Evolutionary conservation across 768 basidiomycete genomes (phyloP).

Genomic region (Boletus reticulatus): DNA sequence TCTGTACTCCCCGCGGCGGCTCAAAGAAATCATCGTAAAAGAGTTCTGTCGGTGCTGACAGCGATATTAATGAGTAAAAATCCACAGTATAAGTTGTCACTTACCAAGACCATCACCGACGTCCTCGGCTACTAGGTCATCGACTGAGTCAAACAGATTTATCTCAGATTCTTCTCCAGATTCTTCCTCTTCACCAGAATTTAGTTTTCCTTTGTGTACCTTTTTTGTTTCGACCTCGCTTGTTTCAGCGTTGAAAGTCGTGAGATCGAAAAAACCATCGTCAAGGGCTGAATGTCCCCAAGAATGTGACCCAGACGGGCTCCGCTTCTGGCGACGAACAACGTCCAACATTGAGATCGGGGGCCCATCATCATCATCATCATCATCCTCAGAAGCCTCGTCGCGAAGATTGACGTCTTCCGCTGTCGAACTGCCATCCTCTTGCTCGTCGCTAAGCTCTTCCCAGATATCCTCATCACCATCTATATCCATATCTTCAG

Average conservation of each 20-base stretch:
- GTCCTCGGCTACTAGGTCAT: conserved; percentile 42
- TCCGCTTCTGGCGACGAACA: conserved; percentile 23
- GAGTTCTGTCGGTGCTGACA: conserved; percentile 41
- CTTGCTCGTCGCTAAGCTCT: conserved; percentile 23
- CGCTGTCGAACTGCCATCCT: conserved; percentile 26
- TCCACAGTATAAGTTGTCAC: conserved; percentile 12
- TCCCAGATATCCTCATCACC: conserved; percentile 26
- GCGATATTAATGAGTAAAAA: background rate
- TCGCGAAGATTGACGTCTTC: conserved; percentile 37
- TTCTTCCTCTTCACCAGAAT: conserved; percentile 48
- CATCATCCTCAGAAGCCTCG: conserved; percentile 27
- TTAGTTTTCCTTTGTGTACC: conserved; percentile 59
- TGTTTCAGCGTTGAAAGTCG: conserved; percentile 83
- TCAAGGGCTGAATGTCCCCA: conserved; percentile 56
- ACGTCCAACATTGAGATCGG: conserved; percentile 27
- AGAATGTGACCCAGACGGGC: conserved; percentile 16
- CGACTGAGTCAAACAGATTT: conserved; percentile 67
- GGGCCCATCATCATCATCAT: conserved; percentile 31
- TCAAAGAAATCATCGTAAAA: conserved; percentile 84
- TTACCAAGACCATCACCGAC: conserved; percentile 42
- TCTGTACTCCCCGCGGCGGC: conserved; percentile 40
- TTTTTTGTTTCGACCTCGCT: conserved; percentile 70
- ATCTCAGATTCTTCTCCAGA: conserved; percentile 53
- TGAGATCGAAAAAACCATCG: conserved; percentile 89
- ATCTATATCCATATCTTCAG: conserved; percentile 29